A percentile compares a stretch with the other conserved stretches of the same genome.
phyloP scores from a whole-genome alignment of 2,329 filamentous ascomycete genomes.

The Rhinocladiella mackenziei region DNA sequence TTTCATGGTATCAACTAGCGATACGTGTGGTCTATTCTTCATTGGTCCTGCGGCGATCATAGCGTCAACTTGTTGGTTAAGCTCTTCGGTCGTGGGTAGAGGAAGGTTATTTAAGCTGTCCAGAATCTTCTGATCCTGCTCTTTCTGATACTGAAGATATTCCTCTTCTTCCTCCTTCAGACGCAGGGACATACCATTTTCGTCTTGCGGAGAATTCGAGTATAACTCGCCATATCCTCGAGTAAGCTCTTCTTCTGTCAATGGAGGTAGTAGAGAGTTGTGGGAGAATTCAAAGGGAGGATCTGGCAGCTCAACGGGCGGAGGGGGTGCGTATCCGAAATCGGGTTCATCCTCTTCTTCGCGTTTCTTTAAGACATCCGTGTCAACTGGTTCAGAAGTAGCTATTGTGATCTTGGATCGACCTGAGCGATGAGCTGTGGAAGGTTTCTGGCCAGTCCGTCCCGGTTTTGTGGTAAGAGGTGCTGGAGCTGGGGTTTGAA shows the following conservation, averaged over 20 bases:
- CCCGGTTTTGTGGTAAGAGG: constrained; percentile 56
- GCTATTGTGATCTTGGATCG: constrained; percentile 49
- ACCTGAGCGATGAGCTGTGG: constrained; percentile 58
- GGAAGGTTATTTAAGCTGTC: constrained; percentile 30
- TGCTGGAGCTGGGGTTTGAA: constrained; percentile 64
- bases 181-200: constrained; percentile 59
- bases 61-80: constrained; percentile 57
- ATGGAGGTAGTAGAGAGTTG: constrained; percentile 49
- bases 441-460: constrained; percentile 58
- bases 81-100: constrained; percentile 25
- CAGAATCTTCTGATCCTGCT: constrained; percentile 50
- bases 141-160: constrained; percentile 61
- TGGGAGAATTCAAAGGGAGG: constrained; percentile 44
- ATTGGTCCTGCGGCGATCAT: constrained; percentile 63
- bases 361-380: constrained; percentile 15
- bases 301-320: constrained; percentile 48
- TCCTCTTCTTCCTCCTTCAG: constrained; percentile 64
- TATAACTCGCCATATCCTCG: constrained; percentile 51
- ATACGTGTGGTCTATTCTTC: constrained; percentile 21
- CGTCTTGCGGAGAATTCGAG: constrained; percentile 43
- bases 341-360: constrained; percentile 63
- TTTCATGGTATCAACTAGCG: constrained; percentile 38
- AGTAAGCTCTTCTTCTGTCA: constrained; percentile 53
- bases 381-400: constrained; percentile 41
- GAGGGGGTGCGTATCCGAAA: constrained; percentile 84